A percentile compares a stretch with the other conserved stretches of the same genome.
phyloP scores from a whole-genome alignment of 2,329 filamentous ascomycete genomes.

The Fusarium illudens region DNA sequence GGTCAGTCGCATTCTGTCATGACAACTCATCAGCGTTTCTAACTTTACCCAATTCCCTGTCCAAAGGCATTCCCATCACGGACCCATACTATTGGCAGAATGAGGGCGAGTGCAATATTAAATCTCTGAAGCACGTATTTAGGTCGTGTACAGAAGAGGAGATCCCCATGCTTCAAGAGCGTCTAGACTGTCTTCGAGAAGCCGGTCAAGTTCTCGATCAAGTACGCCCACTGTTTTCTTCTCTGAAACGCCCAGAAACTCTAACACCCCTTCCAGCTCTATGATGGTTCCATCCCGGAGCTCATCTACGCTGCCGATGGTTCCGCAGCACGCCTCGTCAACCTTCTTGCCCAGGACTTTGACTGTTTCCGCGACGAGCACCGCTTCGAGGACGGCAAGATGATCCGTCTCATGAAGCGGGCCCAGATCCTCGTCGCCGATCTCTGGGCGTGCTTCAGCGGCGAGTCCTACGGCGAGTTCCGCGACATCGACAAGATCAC shows the following conservation, averaged over 20 bases:
- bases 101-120: constrained; percentile 77
- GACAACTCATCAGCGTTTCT: not conserved
- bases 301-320: constrained; percentile 77
- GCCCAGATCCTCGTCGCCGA: constrained; percentile 97
- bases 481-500: constrained; percentile 93
- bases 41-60: not conserved
- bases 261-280: constrained; percentile 63
- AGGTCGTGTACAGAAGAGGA: constrained; percentile 85
- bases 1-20: constrained; percentile 51
- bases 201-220: constrained; percentile 82
- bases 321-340: constrained; percentile 86
- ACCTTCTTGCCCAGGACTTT: constrained; percentile 84
- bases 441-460: constrained; percentile 94
- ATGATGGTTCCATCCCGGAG: constrained; percentile 75
- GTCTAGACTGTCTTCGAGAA: constrained; percentile 81
- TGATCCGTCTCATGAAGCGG: constrained; percentile 87
- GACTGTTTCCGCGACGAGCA: constrained; percentile 86
- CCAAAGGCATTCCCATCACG: constrained; percentile 82
- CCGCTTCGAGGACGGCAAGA: constrained; percentile 73
- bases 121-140: constrained; percentile 80
- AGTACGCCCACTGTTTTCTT: constrained; percentile 56
- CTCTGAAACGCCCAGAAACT: too few relatives aligned
- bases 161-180: constrained; percentile 83
- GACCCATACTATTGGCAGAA: constrained; percentile 87
- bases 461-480: constrained; percentile 80